Percentiles rank a stretch among this genome's conserved stretches.
phyloP scores from a whole-genome alignment of 2,329 filamentous ascomycete genomes.

The Diplodia seriata region DNA sequence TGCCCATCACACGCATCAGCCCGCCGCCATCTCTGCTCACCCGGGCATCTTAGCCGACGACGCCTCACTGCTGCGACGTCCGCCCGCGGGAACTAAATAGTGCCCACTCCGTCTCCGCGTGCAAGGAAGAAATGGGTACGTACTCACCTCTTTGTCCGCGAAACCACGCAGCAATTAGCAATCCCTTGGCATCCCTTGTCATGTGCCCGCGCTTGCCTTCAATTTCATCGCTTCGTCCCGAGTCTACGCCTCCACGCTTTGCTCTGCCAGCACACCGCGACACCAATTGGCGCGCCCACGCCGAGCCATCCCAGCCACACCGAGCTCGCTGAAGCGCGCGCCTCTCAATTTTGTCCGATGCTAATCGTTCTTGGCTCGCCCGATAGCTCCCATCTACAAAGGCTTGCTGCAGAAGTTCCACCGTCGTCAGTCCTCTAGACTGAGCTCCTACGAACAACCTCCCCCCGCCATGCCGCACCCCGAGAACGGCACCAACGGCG shows the following conservation, averaged over 20 bases:
- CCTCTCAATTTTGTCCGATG: conserved; percentile 22
- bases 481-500: conserved; percentile 23
- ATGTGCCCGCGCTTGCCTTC: conserved; percentile 17
- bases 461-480: conserved; percentile 26
- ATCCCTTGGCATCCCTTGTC: conserved; percentile 23
- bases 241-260: conserved; percentile 16
- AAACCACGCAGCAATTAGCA: conserved; percentile 26
- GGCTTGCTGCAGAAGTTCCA: conserved; percentile 28
- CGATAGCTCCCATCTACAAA: conserved; percentile 28
- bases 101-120: neutral
- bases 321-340: neutral
- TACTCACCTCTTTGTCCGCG: conserved; percentile 25
- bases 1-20: neutral
- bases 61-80: neutral
- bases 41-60: neutral
- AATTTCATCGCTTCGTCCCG: conserved; percentile 20
- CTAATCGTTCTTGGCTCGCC: conserved; percentile 18
- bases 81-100: conserved; percentile 8
- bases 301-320: conserved; percentile 22
- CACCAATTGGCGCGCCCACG: conserved; percentile 5
- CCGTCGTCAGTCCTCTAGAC: conserved; percentile 26
- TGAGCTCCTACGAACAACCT: neutral
- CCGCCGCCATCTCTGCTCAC: conserved; percentile 16
- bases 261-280: conserved; percentile 4
- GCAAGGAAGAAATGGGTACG: conserved; percentile 30